These are phyloP conservation scores for Brassica rapa DNA, from an alignment of 345 rosid species.

Conservation along the genomic window DNA sequence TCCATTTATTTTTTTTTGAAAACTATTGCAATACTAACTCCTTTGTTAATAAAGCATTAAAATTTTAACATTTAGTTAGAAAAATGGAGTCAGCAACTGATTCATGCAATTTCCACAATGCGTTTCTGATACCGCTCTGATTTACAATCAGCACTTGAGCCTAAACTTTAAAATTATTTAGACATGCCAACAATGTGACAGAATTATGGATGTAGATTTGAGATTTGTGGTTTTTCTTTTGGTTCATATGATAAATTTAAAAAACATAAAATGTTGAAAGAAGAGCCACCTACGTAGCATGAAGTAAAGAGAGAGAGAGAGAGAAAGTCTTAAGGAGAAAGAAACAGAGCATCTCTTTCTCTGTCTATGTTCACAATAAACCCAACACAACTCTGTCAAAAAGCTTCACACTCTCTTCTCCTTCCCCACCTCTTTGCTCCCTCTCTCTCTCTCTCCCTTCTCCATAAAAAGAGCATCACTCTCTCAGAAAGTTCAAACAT, in stretches of 20 bases:
- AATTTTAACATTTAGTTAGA: not conserved
- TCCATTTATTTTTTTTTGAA: not conserved
- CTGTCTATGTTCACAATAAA: conserved; percentile 37
- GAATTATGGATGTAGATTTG: conserved; percentile 1
- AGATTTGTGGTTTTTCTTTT: not conserved
- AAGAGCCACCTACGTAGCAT: conserved; percentile 34
- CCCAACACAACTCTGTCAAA: conserved; percentile 42
- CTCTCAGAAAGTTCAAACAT: conserved; percentile 21
- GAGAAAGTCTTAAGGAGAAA: not conserved
- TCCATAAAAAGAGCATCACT: conserved; percentile 27
- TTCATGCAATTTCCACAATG: not conserved
- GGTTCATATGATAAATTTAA: not conserved
- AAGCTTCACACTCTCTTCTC: conserved; percentile 27
- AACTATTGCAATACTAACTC: not conserved
- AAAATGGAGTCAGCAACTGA: not conserved
- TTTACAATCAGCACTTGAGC: not conserved
- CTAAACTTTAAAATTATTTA: not conserved
- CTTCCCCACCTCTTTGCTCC: conserved; percentile 2
- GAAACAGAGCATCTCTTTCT: conserved; percentile 26
- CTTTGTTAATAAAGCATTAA: not conserved
- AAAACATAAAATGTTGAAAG: conserved; percentile 29
- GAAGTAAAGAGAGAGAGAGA: conserved; percentile 20
- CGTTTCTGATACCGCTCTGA: not conserved
- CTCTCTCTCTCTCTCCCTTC: conserved; percentile 1
- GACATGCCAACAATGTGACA: conserved; percentile 4